Evolutionary conservation across 768 basidiomycete genomes (phyloP).

Genomic region (Termitomyces sp.): DNA sequence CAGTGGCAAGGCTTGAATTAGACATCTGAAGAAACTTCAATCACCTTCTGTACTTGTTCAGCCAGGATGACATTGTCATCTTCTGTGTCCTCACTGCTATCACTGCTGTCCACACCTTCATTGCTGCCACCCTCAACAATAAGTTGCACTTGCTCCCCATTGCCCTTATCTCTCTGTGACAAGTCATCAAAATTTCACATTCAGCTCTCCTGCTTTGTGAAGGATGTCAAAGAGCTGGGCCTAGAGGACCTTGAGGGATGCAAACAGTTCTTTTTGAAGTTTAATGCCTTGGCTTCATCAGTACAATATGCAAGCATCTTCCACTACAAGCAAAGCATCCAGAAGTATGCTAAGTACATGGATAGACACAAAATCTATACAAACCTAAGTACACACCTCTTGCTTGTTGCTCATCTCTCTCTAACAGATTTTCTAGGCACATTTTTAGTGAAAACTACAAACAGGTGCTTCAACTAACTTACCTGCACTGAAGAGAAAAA

Average conservation of each 20-base stretch:
- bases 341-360: constrained; percentile 8
- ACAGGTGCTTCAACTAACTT: background rate
- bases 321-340: constrained; percentile 19
- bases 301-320: constrained; percentile 13
- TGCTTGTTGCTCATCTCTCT: too few relatives aligned
- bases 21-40: too few relatives aligned
- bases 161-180: background rate
- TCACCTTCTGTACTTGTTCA: background rate
- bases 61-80: background rate
- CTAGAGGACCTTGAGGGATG: constrained; percentile 22
- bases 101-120: background rate
- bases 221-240: constrained; percentile 19
- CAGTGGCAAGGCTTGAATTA: too few relatives aligned
- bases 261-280: constrained; percentile 18
- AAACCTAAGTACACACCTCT: constrained; percentile 1
- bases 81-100: background rate
- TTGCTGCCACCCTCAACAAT: background rate
- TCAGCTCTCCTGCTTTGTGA: constrained; percentile 8
- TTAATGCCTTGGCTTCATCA: constrained; percentile 17
- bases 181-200: too few relatives aligned
- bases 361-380: background rate
- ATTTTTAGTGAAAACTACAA: background rate
- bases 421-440: background rate
- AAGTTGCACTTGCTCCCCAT: background rate
- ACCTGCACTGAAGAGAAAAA: background rate